These are phyloP conservation scores for Rhazya stricta DNA, from an alignment of 257 asterid genomes.

Conservation along the genomic window DNA sequence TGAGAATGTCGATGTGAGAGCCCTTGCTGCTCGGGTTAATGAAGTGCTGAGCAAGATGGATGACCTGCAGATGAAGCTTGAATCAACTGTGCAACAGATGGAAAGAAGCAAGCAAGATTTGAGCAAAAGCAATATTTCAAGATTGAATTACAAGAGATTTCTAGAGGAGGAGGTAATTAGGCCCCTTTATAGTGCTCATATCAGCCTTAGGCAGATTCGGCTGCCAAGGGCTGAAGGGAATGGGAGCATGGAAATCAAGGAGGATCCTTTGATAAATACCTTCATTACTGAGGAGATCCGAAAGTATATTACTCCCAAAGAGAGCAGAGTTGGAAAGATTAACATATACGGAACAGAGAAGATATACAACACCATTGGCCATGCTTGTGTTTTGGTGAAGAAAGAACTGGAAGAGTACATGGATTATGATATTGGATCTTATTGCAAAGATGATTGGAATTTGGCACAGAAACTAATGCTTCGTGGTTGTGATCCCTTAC, in stretches of 20 bases:
- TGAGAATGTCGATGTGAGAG: constrained; percentile 33
- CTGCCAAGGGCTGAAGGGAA: constrained; percentile 41
- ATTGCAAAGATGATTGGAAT: constrained; percentile 85
- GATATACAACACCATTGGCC: constrained; percentile 73
- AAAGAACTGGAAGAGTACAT: constrained; percentile 77
- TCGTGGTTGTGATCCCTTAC: constrained; percentile 83
- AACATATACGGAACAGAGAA: constrained; percentile 61
- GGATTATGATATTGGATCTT: constrained; percentile 86
- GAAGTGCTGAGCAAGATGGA: constrained; percentile 68
- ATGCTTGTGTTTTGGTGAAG: constrained; percentile 62
- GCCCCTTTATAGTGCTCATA: constrained; percentile 78
- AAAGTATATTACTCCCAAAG: constrained; percentile 80
- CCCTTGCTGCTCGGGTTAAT: constrained; percentile 46
- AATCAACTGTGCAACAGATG: constrained; percentile 51
- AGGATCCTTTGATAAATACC: constrained; percentile 62
- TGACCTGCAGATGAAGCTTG: constrained; percentile 59
- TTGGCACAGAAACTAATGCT: constrained; percentile 77
- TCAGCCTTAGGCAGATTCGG: constrained; percentile 73
- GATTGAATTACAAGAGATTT: constrained; percentile 50
- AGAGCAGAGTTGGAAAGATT: constrained; percentile 48
- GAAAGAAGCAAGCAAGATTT: constrained; percentile 33
- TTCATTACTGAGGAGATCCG: constrained; percentile 80
- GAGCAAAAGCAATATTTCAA: constrained; percentile 36
- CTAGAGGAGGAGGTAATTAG: constrained; percentile 66
- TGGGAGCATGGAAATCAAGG: constrained; percentile 35